A percentile compares a stretch with the other conserved stretches of the same genome.
Evolutionary conservation across 208 protist genomes (phyloP).

Genomic region (Leishmania martiniquensis): DNA sequence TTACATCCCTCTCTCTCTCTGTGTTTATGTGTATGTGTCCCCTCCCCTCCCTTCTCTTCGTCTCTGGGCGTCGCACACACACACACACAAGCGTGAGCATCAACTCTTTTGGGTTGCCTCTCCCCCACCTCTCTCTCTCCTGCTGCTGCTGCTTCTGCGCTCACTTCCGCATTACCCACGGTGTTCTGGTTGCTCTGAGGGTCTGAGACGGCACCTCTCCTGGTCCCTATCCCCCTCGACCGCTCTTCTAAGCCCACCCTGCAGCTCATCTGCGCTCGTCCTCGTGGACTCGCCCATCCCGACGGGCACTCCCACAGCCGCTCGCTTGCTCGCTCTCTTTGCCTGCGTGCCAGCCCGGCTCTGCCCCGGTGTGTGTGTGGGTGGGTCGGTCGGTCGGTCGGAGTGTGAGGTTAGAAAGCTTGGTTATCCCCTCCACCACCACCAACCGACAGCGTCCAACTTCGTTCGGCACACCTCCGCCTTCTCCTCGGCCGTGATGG

Average conservation of each 20-base stretch:
- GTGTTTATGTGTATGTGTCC: too few species aligned
- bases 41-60: background rate
- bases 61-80: background rate
- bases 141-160: background rate
- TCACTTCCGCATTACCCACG: background rate
- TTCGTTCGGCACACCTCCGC: too few species aligned
- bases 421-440: too few species aligned
- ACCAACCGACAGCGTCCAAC: too few species aligned
- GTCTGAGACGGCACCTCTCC: background rate
- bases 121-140: background rate
- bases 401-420: too few species aligned
- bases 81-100: background rate
- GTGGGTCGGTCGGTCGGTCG: too few species aligned
- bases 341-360: too few species aligned
- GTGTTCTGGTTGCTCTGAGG: background rate
- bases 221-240: background rate
- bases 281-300: background rate
- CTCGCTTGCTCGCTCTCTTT: too few species aligned
- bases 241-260: background rate
- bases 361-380: too few species aligned
- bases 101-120: background rate
- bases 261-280: background rate
- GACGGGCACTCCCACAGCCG: too few species aligned
- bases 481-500: background rate
- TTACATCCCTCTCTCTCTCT: background rate